Percentiles rank a stretch among this genome's conserved stretches.
Conservation (phyloP, 2,329 filamentous ascomycete species). For the Clonostachys solani region DNA sequence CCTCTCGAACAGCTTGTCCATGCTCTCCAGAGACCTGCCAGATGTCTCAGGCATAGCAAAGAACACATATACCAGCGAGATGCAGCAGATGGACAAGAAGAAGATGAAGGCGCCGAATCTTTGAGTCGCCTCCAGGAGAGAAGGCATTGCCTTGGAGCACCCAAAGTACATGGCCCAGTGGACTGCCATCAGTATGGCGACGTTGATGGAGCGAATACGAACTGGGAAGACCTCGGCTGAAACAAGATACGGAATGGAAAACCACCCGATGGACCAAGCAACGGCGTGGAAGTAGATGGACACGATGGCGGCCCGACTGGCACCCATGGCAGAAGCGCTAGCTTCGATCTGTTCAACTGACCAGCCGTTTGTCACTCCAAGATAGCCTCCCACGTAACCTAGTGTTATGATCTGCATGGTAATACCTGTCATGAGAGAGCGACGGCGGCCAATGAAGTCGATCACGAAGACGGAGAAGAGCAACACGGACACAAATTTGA, state of each 20-base stretch:
- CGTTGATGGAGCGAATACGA: constrained; percentile 30
- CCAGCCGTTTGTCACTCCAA: constrained; percentile 18
- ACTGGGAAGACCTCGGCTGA: constrained; percentile 38
- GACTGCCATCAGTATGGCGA: constrained; percentile 35
- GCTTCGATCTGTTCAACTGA: constrained; percentile 7
- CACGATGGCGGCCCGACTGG: constrained; percentile 31
- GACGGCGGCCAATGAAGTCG: constrained; percentile 20
- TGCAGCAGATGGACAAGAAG: constrained; percentile 16
- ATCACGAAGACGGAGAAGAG: constrained; percentile 20
- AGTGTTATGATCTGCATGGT: constrained; percentile 21
- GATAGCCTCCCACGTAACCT: constrained; percentile 19
- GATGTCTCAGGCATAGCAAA: constrained; percentile 24
- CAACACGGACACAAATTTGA: constrained; percentile 19
- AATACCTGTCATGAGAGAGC: constrained; percentile 25
- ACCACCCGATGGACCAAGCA: constrained; percentile 42
- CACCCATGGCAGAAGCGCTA: constrained; percentile 14
- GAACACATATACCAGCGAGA: constrained; percentile 21
- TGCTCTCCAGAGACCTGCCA: constrained; percentile 18
- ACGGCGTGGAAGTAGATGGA: constrained; percentile 37
- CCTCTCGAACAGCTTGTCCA: constrained; percentile 18
- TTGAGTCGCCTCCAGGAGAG: constrained; percentile 20
- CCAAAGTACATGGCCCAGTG: constrained; percentile 31
- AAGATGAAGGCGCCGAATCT: constrained; percentile 22
- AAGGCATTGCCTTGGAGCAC: constrained; percentile 24
- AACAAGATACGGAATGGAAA: constrained; percentile 37